Conservation (phyloP, 2,329 filamentous ascomycete genomes). For the Zopfia rhizophila region DNA sequence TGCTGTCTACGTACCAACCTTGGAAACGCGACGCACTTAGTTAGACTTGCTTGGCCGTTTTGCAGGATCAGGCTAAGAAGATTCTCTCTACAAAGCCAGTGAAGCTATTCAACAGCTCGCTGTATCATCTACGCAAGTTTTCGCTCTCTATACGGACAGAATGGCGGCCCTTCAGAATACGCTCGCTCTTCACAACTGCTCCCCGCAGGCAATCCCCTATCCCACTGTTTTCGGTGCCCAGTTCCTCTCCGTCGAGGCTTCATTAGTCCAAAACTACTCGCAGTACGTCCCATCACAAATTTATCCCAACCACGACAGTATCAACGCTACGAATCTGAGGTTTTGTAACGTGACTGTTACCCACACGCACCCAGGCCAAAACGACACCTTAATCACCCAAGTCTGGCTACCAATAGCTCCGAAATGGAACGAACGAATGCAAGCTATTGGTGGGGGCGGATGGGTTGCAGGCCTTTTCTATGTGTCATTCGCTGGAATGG, state of each 20-base stretch:
- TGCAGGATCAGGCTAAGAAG: too few species aligned
- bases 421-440: constrained; percentile 28
- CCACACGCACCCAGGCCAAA: constrained; percentile 25
- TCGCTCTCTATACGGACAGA: too few species aligned
- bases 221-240: constrained; percentile 17
- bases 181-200: too few species aligned
- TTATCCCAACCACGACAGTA: constrained; percentile 15
- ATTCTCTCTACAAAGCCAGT: too few species aligned
- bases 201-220: too few species aligned
- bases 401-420: constrained; percentile 26
- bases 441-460: constrained; percentile 28
- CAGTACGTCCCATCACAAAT: constrained; percentile 4
- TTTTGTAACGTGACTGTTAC: constrained; percentile 34
- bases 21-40: too few species aligned
- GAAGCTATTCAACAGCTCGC: too few species aligned
- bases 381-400: constrained; percentile 21
- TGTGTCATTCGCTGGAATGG: constrained; percentile 14
- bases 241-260: constrained; percentile 12
- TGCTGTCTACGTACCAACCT: too few species aligned
- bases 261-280: constrained; percentile 16
- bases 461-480: constrained; percentile 22
- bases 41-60: too few species aligned
- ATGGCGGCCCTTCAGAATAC: too few species aligned
- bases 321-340: too few species aligned
- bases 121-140: too few species aligned